Conservation (phyloP, 2,329 filamentous ascomycete genomes). For the Exophiala oligosperma region DNA sequence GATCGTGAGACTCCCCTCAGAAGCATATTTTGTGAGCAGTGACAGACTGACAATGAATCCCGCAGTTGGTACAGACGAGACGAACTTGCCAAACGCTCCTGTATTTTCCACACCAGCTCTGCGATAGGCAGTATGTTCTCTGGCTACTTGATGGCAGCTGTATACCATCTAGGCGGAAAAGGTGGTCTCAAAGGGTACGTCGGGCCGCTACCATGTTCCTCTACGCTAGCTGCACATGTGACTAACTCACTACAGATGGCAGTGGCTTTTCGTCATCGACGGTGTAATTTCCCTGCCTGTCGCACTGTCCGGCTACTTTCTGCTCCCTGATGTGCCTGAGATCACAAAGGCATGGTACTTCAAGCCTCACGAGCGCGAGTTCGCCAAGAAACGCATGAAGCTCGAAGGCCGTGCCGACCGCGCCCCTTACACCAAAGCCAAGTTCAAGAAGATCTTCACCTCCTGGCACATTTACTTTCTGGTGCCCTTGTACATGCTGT, state of each 20-base stretch:
- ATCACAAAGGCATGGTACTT: constrained; percentile 53
- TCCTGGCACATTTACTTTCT: constrained; percentile 67
- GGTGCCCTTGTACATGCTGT: constrained; percentile 60
- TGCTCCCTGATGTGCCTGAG: constrained; percentile 41
- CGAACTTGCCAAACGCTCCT: constrained; percentile 54
- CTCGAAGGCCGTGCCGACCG: constrained; percentile 49
- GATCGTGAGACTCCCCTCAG: constrained; percentile 37
- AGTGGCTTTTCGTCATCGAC: constrained; percentile 43
- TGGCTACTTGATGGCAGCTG: constrained; percentile 57
- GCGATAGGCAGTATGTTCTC: constrained; percentile 46
- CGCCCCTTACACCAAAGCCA: constrained; percentile 49
- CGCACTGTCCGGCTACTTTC: constrained; percentile 46
- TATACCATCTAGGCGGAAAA: constrained; percentile 53
- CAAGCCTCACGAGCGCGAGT: constrained; percentile 42
- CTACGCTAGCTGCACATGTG: not conserved
- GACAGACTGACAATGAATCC: too few species aligned
- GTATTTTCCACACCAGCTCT: constrained; percentile 53
- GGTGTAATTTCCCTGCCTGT: constrained; percentile 46
- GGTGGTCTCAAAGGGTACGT: constrained; percentile 46
- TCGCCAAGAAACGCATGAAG: constrained; percentile 52
- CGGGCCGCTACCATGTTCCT: not conserved
- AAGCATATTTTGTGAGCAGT: not conserved
- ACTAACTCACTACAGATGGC: constrained; percentile 17
- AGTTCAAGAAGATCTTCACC: constrained; percentile 61
- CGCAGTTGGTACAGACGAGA: constrained; percentile 41